Base-by-base conservation (phyloP, 345 rosid species). In the Eucalyptus regnans region DNA sequence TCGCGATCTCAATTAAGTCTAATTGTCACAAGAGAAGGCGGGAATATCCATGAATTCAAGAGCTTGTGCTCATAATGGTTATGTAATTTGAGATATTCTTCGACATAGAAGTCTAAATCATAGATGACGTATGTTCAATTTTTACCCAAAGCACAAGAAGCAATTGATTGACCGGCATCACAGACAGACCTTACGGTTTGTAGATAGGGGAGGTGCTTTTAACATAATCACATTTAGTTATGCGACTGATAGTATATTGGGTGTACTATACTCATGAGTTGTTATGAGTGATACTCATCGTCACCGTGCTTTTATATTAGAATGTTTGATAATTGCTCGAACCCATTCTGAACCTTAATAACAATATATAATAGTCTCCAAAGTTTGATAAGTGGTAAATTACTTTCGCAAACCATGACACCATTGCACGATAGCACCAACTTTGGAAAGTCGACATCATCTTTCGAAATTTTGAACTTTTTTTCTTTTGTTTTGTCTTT, bases 221-320 rank as follows among this genome's bases (percentile, higher is more conserved):
- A 64, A 29, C 31, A 64, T n/a, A 13, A 7, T 64, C 71, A 29
- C 18, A 27, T 60, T 29, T 64, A 12, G 7, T 29, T 64, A 64
- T 64, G 8, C 2, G 18, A 64, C 0, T 4, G 5, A 64, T 0
- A 2, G 0, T 62, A 29, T 29, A 3, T 13, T 64, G n/a, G 33
- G 5, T 31, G 71, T 7, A 64, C 15, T 64, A n/a, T n/a, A n/a
- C 37, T 64, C 37, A 60, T 60, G 31, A 60, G 4, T 60, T 60
- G 17, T 64, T 64, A 0, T 64, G 2, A 64, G 37, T 64, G 17
- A 64, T 14, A n/a, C 1, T 64, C 37, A 13, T 64, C 14, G 3
- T 7, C 9, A 64, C 18, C 16, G 10, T n/a, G 41, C 9, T 64
- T 64, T 64, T 4, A 64, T 31, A 64, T n/a, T n/a, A 64, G n/a